These are phyloP conservation scores for Lepidium didymum DNA, from an alignment of 345 rosid species.

Conservation along the genomic window DNA sequence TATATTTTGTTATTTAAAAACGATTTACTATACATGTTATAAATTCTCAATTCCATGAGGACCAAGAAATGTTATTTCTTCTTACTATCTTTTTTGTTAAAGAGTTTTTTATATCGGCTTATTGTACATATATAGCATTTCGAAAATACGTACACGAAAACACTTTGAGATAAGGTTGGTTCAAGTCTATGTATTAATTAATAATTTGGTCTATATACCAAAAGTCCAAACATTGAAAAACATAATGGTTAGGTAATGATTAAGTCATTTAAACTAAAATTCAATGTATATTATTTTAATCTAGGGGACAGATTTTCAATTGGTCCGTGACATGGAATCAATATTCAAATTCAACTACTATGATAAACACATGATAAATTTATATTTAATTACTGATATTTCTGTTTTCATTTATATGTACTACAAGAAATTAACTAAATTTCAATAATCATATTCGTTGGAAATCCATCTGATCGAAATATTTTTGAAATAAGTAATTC, in stretches of 20 bases:
- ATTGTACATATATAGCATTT: background rate
- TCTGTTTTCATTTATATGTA: no score
- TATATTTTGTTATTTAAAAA: no score
- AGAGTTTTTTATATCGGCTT: background rate
- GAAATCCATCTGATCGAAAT: no score
- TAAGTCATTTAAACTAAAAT: background rate
- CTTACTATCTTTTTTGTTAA: background rate
- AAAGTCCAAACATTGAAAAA: slow-evolving; percentile 15
- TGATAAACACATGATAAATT: background rate
- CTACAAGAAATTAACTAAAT: no score
- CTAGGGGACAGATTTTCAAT: background rate
- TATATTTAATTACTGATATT: background rate
- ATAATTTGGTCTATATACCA: background rate
- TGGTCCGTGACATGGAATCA: background rate
- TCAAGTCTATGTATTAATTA: slow-evolving; percentile 7
- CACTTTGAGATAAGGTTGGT: slow-evolving; percentile 10
- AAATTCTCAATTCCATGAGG: background rate
- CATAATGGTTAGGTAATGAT: slow-evolving; percentile 1
- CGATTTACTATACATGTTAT: no score
- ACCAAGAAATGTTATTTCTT: background rate
- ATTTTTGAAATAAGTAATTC: no score
- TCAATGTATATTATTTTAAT: background rate
- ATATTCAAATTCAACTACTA: background rate
- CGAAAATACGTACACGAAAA: slow-evolving; percentile 3
- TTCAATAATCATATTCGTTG: no score